A percentile compares a stretch with the other conserved stretches of the same genome.
These are phyloP conservation scores for Eimeria brunetti DNA, from an alignment of 169 alveolate genomes.

Conservation along the genomic window DNA sequence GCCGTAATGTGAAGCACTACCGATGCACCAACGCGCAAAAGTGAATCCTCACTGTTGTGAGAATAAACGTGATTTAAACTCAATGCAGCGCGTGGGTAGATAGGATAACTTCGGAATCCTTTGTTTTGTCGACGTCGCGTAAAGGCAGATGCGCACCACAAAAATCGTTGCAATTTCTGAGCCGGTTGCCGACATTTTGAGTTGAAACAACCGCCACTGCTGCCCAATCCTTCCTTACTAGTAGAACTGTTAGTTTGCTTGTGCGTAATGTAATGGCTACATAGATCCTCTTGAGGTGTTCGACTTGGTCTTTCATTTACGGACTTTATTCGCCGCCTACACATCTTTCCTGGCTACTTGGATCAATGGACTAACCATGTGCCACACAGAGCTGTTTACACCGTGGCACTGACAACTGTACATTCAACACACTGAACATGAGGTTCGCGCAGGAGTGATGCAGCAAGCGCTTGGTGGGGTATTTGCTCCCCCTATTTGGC, in stretches of 20 bases:
- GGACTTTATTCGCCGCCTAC: too few species aligned
- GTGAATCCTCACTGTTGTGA: not conserved
- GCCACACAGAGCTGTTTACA: too few species aligned
- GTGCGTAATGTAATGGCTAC: too few species aligned
- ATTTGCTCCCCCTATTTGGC: not conserved
- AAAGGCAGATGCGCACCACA: not conserved
- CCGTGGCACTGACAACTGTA: too few species aligned
- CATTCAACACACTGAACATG: too few species aligned
- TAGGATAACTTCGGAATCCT: not conserved
- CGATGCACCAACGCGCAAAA: not conserved
- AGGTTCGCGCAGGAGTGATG: too few species aligned
- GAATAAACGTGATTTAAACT: not conserved
- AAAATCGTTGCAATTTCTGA: not conserved
- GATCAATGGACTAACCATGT: too few species aligned
- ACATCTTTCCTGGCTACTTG: too few species aligned
- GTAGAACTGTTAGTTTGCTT: too few species aligned
- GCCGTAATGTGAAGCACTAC: not conserved
- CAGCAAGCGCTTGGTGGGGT: too few species aligned
- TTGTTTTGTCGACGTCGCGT: not conserved
- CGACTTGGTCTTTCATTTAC: too few species aligned
- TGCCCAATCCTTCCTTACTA: not conserved
- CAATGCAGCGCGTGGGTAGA: not conserved
- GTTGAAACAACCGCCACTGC: not conserved
- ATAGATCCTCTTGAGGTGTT: too few species aligned
- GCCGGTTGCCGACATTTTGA: not conserved